Evolutionary conservation across 768 basidiomycete species (phyloP), one percentile per base, ranked within the genome.

Genomic region (Russula dissimulans): DNA sequence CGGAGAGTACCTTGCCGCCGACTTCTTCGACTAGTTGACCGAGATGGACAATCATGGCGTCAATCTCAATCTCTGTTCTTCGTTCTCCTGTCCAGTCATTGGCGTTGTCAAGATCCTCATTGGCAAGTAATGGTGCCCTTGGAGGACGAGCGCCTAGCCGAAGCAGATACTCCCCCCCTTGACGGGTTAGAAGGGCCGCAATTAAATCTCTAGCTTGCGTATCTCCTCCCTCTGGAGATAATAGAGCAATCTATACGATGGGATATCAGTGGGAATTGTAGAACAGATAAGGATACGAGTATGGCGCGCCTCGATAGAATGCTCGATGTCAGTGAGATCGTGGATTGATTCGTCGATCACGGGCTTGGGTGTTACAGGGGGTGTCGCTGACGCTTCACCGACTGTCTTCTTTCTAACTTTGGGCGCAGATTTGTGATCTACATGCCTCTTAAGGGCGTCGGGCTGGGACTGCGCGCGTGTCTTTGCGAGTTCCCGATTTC

Each of bases 121-220:
- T 80, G 12, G 76, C 69, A 65, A 85, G 86, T 47, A 93, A 69
- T 59, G 71, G 73, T 29, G 76, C 68, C 36, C 77, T 80, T 15
- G 84, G 77, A 22, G 88, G 89, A 47, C 79, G 85, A 54, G 77
- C 69, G 57, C 91, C 91, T 70, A 92, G 78, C 66, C 85, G 81
- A 56, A 91, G 74, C 31, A 91, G 75, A 70, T 86, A 85, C 70
- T 93, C 90, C 15, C 90, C 90, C 59, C 79, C 78, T 60, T 78
- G 75, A 53, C 78, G 82, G 4, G 87, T 91, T 57, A 91, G 73
- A 39, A 90, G 73, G 6, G 77, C 76, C 22, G 89, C 84, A 53
- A 91, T 69, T 53, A 79, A 71, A 70, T 86, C 86, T 45, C 84
- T 81, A 12, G 85, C 88, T 38, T 70, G 66, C 50, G 85, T 81